phyloP scores from a whole-genome alignment of 2,329 filamentous ascomycete species.

The Exserohilum turcica region DNA sequence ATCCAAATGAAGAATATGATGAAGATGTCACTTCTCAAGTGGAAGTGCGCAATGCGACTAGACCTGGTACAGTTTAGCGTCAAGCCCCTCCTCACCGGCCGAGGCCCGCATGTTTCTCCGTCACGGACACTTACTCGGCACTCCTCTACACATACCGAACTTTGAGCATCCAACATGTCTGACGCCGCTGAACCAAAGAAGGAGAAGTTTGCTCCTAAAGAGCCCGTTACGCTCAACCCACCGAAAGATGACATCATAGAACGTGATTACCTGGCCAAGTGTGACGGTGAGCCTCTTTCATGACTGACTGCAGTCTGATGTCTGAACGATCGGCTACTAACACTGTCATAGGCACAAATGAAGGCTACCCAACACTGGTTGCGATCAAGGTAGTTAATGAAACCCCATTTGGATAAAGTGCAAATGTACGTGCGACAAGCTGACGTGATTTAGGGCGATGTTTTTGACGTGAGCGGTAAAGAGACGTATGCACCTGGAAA shows the following conservation, averaged over 20 bases:
- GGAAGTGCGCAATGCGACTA: slow-evolving; percentile 3
- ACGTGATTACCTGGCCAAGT: slow-evolving; percentile 76
- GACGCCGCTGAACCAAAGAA: slow-evolving; percentile 43
- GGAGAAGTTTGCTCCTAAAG: slow-evolving; percentile 76
- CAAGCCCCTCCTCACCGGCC: slow-evolving; percentile 22
- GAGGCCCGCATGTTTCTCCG: slow-evolving; percentile 17
- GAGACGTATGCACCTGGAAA: slow-evolving; percentile 81
- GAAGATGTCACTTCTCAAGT: no score
- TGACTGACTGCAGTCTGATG: not conserved
- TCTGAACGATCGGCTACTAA: slow-evolving; percentile 2
- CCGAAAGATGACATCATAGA: slow-evolving; percentile 89
- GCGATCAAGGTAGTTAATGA: slow-evolving; percentile 59
- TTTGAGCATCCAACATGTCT: slow-evolving; percentile 33
- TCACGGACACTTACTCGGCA: not conserved
- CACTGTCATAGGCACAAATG: slow-evolving; percentile 62
- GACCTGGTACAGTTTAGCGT: slow-evolving; percentile 15
- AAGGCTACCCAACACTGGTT: slow-evolving; percentile 63
- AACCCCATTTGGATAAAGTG: not conserved
- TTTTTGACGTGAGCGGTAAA: slow-evolving; percentile 94
- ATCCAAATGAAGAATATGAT: no score
- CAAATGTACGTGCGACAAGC: slow-evolving; percentile 4
- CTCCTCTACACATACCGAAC: slow-evolving; percentile 6
- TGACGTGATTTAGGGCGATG: slow-evolving; percentile 68
- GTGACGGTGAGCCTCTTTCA: slow-evolving; percentile 69
- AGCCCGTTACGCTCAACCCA: slow-evolving; percentile 73